phyloP scores from a whole-genome alignment of 2,329 filamentous ascomycete genomes.

The Aphanoascus verrucosus region DNA sequence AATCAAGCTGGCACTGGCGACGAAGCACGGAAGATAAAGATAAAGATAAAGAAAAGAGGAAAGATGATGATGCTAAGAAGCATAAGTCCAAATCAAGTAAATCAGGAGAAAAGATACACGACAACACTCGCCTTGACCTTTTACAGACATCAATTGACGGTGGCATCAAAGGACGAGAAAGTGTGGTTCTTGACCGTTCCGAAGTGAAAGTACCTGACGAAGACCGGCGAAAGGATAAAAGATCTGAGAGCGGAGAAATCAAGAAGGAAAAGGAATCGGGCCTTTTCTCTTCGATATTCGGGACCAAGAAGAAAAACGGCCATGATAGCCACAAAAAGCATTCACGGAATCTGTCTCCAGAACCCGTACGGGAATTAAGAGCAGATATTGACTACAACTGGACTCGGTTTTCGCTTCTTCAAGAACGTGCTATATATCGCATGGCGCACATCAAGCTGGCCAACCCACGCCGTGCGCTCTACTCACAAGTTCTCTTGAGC shows the following conservation, averaged over 20 bases:
- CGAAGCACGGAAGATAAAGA: conserved; percentile 62
- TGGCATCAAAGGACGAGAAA: conserved; percentile 51
- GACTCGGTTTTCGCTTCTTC: conserved; percentile 87
- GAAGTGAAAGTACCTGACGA: conserved; percentile 57
- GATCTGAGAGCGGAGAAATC: conserved; percentile 51
- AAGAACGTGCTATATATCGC: conserved; percentile 92
- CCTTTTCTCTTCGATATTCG: conserved; percentile 88
- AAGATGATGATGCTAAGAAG: conserved; percentile 51
- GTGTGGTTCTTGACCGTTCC: conserved; percentile 71
- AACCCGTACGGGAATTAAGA: conserved; percentile 63
- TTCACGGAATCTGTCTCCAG: conserved; percentile 67
- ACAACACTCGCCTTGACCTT: conserved; percentile 74
- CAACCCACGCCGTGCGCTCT: conserved; percentile 82
- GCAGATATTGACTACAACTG: conserved; percentile 93
- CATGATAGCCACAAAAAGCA: conserved; percentile 68
- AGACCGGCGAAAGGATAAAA: conserved; percentile 69
- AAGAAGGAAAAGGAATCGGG: conserved; percentile 84
- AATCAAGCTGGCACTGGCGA: conserved; percentile 72
- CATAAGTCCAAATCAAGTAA: conserved; percentile 51
- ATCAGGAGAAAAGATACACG: conserved; percentile 49
- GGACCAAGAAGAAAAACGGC: conserved; percentile 76
- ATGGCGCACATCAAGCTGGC: conserved; percentile 99
- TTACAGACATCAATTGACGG: conserved; percentile 78
- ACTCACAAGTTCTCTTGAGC: conserved; percentile 90
- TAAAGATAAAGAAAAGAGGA: conserved; percentile 45